Evolutionary conservation across 2,329 filamentous ascomycete genomes (phyloP).

Genomic region (Colletotrichum sp.): DNA sequence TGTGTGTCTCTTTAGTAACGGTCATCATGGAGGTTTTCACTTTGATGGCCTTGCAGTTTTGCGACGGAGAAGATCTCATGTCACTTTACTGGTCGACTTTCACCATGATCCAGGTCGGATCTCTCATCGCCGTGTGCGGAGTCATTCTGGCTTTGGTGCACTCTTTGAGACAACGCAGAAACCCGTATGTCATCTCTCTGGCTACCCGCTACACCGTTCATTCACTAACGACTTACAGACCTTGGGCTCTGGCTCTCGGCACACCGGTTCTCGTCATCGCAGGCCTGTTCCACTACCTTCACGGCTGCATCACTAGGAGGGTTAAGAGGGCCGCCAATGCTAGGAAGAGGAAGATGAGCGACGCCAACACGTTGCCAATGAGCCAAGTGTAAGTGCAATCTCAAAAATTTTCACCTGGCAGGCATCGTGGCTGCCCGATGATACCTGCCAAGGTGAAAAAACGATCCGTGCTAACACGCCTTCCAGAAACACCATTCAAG

Average conservation of each 20-base stretch:
- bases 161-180: slow-evolving; percentile 50
- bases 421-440: slow-evolving; percentile 8
- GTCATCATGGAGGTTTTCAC: slow-evolving; percentile 61
- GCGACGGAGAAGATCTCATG: slow-evolving; percentile 65
- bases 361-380: slow-evolving; percentile 36
- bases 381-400: slow-evolving; percentile 46
- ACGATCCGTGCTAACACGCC: slow-evolving; percentile 23
- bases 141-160: slow-evolving; percentile 60
- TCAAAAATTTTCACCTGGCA: neutral
- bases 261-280: slow-evolving; percentile 66
- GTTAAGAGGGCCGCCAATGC: slow-evolving; percentile 33
- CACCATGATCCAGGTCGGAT: slow-evolving; percentile 64
- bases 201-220: neutral
- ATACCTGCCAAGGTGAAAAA: slow-evolving; percentile 14
- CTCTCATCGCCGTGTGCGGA: slow-evolving; percentile 62
- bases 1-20: slow-evolving; percentile 46
- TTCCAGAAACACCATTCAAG: slow-evolving; percentile 39
- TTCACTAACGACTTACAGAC: slow-evolving; percentile 33
- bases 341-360: slow-evolving; percentile 27
- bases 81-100: slow-evolving; percentile 66
- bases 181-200: slow-evolving; percentile 48
- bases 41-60: slow-evolving; percentile 61
- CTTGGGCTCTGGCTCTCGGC: slow-evolving; percentile 64
- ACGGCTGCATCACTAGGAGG: slow-evolving; percentile 41
- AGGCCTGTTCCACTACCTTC: slow-evolving; percentile 55